Conservation (phyloP, 441 rosid genomes). For the Geranium incanum region DNA sequence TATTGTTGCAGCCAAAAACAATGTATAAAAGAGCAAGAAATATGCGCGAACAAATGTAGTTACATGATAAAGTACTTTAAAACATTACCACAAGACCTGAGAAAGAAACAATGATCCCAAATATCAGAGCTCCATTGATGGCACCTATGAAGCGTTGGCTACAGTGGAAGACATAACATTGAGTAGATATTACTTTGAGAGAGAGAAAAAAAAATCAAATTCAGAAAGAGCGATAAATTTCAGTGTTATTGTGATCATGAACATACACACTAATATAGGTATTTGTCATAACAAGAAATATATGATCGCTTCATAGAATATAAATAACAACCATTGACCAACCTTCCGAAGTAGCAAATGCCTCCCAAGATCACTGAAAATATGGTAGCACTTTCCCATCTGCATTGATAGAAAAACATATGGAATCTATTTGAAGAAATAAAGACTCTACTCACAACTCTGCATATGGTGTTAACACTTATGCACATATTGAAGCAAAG, state of each 20-base stretch:
- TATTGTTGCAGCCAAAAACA: background rate
- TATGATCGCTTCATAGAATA: background rate
- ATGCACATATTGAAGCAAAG: slow-evolving; percentile 15
- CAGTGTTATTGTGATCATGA: no score
- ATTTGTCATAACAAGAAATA: background rate
- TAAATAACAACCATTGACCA: slow-evolving; percentile 15
- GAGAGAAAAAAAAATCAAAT: slow-evolving; percentile 5
- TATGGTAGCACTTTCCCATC: slow-evolving; percentile 83
- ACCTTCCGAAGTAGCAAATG: slow-evolving; percentile 91
- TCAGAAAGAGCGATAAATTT: background rate
- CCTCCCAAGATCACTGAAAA: slow-evolving; percentile 71
- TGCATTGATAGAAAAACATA: slow-evolving; percentile 38
- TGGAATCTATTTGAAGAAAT: background rate
- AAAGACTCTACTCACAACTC: background rate
- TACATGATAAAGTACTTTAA: background rate
- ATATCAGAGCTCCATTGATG: slow-evolving; percentile 63
- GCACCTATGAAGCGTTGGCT: slow-evolving; percentile 87
- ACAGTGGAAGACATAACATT: slow-evolving; percentile 22
- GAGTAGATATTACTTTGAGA: slow-evolving; percentile 14
- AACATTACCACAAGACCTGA: slow-evolving; percentile 76
- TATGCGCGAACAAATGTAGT: background rate
- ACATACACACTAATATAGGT: background rate
- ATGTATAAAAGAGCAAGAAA: background rate
- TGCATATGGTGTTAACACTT: background rate
- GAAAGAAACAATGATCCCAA: slow-evolving; percentile 64